Percentiles rank a stretch among this genome's conserved stretches.
Conservation (phyloP, 257 asterid species). For the Gentiana dahurica region DNA sequence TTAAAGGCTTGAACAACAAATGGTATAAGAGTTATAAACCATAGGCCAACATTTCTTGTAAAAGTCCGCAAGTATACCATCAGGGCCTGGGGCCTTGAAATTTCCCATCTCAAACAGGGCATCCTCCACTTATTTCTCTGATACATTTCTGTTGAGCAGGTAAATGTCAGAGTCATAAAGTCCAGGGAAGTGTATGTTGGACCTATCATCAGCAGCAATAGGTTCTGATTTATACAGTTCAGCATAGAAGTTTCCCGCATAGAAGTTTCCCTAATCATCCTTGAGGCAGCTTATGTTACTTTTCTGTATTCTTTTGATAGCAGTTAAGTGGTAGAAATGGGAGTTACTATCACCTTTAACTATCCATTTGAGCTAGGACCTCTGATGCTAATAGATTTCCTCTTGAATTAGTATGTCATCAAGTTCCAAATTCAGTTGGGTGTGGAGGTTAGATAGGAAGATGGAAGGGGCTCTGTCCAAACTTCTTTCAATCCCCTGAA, state of each 20-base stretch:
- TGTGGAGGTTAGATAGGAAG: no score
- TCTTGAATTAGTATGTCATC: no score
- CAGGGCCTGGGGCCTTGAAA: background rate
- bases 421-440: no score
- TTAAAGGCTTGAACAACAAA: background rate
- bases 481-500: background rate
- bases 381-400: background rate
- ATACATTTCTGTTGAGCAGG: background rate
- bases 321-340: background rate
- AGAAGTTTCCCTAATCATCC: background rate
- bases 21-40: background rate
- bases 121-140: background rate
- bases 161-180: background rate
- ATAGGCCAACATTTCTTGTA: background rate
- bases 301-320: no score
- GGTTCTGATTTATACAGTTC: background rate
- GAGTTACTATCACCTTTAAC: background rate
- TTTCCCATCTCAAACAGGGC: no score
- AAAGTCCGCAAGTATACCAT: background rate
- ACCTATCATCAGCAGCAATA: no score
- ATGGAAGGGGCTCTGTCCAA: no score
- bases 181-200: background rate
- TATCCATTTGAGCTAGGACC: no score
- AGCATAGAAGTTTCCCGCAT: background rate
- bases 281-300: background rate